Percentiles rank a stretch among this genome's conserved stretches.
Evolutionary conservation across 176 grass and related monocot species (phyloP).

Genomic region (Carex kokanica): DNA sequence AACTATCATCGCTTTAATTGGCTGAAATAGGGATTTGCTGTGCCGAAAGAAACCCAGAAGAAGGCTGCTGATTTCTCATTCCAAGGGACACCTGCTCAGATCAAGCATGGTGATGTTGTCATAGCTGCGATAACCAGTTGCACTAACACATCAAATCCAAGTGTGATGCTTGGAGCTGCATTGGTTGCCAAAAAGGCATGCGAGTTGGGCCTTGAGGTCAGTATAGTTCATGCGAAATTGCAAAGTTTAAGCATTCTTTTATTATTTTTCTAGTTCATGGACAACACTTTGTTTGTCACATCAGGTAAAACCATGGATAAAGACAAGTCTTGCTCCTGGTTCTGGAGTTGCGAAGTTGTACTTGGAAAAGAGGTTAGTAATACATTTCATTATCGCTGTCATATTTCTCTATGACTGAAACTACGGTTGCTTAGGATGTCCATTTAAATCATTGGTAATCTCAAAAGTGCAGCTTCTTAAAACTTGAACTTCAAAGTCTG

Average conservation of each 20-base stretch:
- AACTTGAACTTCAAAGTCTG: not conserved
- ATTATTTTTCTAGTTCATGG: not conserved
- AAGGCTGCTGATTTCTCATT: constrained; percentile 91
- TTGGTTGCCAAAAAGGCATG: constrained; percentile 98
- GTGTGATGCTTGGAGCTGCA: constrained; percentile 96
- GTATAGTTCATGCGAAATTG: constrained; percentile 7
- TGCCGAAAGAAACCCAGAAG: constrained; percentile 84
- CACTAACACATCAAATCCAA: constrained; percentile 99
- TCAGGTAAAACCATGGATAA: constrained; percentile 99
- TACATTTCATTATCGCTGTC: not conserved
- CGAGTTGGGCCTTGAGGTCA: constrained; percentile 88
- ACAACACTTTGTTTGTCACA: constrained; percentile 22
- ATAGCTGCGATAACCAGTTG: constrained; percentile 99
- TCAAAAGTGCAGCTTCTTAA: not conserved
- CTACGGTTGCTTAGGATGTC: not conserved
- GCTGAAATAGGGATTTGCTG: constrained; percentile 77
- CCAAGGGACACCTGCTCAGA: constrained; percentile 66
- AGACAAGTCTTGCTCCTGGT: constrained; percentile 96
- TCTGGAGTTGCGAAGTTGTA: constrained; percentile 96
- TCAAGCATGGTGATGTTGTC: constrained; percentile 97
- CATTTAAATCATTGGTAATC: not conserved
- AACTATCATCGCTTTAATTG: constrained; percentile 15
- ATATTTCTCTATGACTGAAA: not conserved
- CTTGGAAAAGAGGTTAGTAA: constrained; percentile 67
- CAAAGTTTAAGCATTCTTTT: not conserved